A percentile compares a stretch with the other conserved stretches of the same genome.
Conservation (phyloP, 441 rosid genomes). For the Adansonia gregorii region DNA sequence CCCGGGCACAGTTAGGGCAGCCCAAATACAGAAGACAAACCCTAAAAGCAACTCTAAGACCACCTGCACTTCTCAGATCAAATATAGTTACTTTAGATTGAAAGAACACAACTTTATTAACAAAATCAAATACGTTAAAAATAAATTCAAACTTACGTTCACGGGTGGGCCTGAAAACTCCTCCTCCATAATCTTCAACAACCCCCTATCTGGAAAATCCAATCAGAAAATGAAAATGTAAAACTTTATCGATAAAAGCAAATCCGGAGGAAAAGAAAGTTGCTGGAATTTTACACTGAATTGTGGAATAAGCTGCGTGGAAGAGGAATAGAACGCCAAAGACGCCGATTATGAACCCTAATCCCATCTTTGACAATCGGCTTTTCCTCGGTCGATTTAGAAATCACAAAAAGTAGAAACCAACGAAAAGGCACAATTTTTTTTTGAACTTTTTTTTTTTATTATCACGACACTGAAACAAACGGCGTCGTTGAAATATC, state of each 20-base stretch:
- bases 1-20: conserved; percentile 88
- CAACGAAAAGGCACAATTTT: background rate
- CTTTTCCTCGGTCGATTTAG: conserved; percentile 4
- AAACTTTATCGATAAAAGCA: background rate
- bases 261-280: background rate
- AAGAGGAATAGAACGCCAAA: conserved; percentile 69
- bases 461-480: background rate
- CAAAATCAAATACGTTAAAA: conserved; percentile 3
- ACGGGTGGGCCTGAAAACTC: conserved; percentile 85
- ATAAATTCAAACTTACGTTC: conserved; percentile 49
- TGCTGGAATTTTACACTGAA: conserved; percentile 60
- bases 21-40: conserved; percentile 79
- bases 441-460: background rate
- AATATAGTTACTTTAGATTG: conserved; percentile 16
- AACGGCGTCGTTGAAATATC: background rate
- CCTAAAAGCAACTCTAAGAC: conserved; percentile 51
- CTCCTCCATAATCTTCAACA: conserved; percentile 93
- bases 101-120: background rate
- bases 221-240: conserved; percentile 11
- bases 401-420: background rate
- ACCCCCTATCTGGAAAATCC: conserved; percentile 66
- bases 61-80: conserved; percentile 55
- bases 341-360: conserved; percentile 67
- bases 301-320: conserved; percentile 86
- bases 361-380: conserved; percentile 47